Base-by-base conservation (phyloP, 2,329 filamentous ascomycete genomes). In the Elsinoe ampelina region DNA sequence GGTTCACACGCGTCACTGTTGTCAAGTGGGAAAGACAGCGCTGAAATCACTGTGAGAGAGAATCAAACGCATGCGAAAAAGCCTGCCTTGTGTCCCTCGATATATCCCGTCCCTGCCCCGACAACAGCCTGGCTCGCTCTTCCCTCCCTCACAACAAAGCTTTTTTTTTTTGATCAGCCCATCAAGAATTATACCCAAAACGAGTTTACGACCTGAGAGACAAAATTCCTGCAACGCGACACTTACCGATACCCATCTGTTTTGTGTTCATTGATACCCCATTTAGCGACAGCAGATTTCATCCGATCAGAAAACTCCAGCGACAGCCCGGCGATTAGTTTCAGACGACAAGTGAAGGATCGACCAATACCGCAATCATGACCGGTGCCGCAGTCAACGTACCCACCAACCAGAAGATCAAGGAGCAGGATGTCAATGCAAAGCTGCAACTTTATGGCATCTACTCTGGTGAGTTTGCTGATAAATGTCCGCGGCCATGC, bases 401-500 rank as follows among this genome's bases (percentile, higher is more conserved):
- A 64, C 88, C 89, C 32, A 85, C 82, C 61, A 80, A 93, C 71
- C 66, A 79, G 60, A 84, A 86, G 75, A 72, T 81, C 71, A 92
- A 91, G 80, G 89, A 95, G 76, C 80, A 75, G 68, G 82, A 95
- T 70, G 85, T 97, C 73, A 93, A 93, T 73, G 83, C 84, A 70
- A 98, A 98, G 78, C 84, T 98, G 54, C 91, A 96, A 73, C 74
- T 97, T 36, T 98, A 95, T 67, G 93, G 92, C 67, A 96, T 97
- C 72, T 81, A 85, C 73, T 76, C 79, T 63, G 81, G 81, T 84
- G 71, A 60, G 75, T 63, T 32, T 5, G 15, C 26, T 8, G 13
- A 20, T 32, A 38, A 7, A 41, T 22, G 54, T 47, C 34, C 17
- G 32, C 41, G 61, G 60, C 62, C 58, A 13, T 26, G 4, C 30